These are phyloP conservation scores for Fraxinus pennsylvanica DNA, from an alignment of 257 asterid species.

Conservation along the genomic window DNA sequence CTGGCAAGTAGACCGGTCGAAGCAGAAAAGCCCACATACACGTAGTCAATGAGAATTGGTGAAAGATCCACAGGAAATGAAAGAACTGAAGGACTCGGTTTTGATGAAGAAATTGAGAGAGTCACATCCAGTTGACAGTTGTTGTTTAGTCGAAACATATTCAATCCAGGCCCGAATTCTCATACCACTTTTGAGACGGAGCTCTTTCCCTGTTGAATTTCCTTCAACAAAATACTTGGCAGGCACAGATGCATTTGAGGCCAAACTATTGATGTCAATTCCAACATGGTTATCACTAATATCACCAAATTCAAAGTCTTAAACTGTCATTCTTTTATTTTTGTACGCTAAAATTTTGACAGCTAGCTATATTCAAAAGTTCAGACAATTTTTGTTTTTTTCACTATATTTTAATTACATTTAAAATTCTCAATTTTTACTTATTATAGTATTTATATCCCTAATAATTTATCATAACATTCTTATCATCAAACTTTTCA, in stretches of 20 bases:
- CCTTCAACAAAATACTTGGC: conserved; percentile 45
- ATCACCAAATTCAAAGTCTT: conserved; percentile 50
- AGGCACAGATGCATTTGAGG: conserved; percentile 52
- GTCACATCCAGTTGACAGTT: conserved; percentile 47
- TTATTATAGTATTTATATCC: too few species aligned
- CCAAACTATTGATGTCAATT: conserved; percentile 53
- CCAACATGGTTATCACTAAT: conserved; percentile 76
- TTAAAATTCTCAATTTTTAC: too few species aligned
- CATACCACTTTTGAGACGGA: conserved; percentile 49
- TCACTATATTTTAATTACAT: too few species aligned
- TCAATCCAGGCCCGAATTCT: conserved; percentile 68
- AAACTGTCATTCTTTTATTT: background rate
- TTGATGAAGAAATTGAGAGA: conserved; percentile 50
- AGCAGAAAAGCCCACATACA: conserved; percentile 88
- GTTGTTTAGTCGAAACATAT: conserved; percentile 43
- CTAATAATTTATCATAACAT: too few species aligned
- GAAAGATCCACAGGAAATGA: conserved; percentile 56
- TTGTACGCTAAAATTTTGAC: too few species aligned
- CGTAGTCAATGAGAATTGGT: conserved; percentile 44
- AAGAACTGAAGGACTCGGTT: conserved; percentile 53
- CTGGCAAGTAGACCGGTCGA: conserved; percentile 71
- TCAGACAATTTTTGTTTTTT: too few species aligned
- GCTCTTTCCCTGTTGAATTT: conserved; percentile 24
- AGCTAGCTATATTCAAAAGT: too few species aligned
- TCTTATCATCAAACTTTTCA: too few species aligned